phyloP scores from a whole-genome alignment of 768 basidiomycete genomes.

The Cystofilobasidium ferigula region DNA sequence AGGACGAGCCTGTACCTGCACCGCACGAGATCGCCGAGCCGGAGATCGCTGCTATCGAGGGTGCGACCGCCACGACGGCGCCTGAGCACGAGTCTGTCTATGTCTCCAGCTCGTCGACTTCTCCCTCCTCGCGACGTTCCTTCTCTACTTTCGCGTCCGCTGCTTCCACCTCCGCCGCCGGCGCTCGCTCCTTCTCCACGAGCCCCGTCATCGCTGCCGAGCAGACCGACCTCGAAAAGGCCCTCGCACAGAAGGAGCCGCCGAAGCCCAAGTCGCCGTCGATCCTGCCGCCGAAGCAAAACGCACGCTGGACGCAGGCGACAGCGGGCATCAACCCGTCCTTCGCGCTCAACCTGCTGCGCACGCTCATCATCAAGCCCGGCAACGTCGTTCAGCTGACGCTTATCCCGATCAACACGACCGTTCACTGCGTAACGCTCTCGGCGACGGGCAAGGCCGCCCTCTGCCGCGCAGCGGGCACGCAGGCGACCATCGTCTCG shows the following conservation, averaged over 20 bases:
- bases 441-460: conserved; percentile 61
- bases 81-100: neutral
- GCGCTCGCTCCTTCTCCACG: neutral
- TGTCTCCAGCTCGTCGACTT: conserved; percentile 11
- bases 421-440: conserved; percentile 76
- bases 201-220: neutral
- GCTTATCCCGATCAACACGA: conserved; percentile 83
- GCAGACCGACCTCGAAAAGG: neutral
- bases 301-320: conserved; percentile 6
- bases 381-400: conserved; percentile 88
- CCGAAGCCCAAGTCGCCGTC: conserved; percentile 28
- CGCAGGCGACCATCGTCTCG: conserved; percentile 66
- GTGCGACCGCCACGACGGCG: neutral
- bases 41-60: neutral
- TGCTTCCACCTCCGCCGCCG: neutral
- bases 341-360: conserved; percentile 64
- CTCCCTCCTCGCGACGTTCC: conserved; percentile 24
- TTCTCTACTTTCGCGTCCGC: neutral
- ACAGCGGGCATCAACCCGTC: conserved; percentile 22
- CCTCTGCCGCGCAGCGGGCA: conserved; percentile 81
- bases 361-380: conserved; percentile 68
- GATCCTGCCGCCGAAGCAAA: conserved; percentile 27
- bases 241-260: no score
- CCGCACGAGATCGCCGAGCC: neutral
- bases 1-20: neutral